A percentile compares a stretch with the other conserved stretches of the same genome.
Conservation (phyloP, 225 moss, liverwort and hornwort species). For the Polytrichum commune region DNA sequence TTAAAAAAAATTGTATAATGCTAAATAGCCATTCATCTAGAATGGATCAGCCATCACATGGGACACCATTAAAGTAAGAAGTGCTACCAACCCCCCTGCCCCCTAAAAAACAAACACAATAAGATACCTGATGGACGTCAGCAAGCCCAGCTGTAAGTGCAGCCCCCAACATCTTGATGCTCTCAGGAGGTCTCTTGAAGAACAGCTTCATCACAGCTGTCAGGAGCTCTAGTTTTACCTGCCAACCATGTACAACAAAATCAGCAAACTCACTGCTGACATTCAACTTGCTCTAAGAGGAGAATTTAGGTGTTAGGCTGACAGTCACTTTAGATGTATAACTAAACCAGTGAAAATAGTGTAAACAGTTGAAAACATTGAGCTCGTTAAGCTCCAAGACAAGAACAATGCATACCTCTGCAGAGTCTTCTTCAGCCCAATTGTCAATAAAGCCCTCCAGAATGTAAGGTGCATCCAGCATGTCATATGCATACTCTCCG, state of each 20-base stretch:
- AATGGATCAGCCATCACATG: too few species aligned
- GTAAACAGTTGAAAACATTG: neutral
- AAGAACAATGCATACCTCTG: slow-evolving; percentile 50
- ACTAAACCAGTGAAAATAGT: too few species aligned
- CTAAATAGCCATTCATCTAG: too few species aligned
- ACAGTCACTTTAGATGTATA: neutral
- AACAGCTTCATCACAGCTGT: slow-evolving; percentile 86
- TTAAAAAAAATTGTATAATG: too few species aligned
- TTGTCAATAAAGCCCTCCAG: slow-evolving; percentile 80
- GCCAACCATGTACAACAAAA: slow-evolving; percentile 13
- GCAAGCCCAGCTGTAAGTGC: slow-evolving; percentile 76
- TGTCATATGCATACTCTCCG: slow-evolving; percentile 97
- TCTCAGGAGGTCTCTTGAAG: slow-evolving; percentile 91
- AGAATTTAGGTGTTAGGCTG: too few species aligned
- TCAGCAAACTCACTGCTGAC: too few species aligned
- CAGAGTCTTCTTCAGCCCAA: slow-evolving; percentile 79
- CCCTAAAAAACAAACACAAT: neutral
- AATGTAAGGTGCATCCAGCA: slow-evolving; percentile 92
- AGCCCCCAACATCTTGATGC: slow-evolving; percentile 77
- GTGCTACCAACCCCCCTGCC: too few species aligned
- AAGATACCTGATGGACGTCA: slow-evolving; percentile 76
- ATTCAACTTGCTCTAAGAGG: too few species aligned
- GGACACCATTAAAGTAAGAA: too few species aligned
- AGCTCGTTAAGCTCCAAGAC: neutral
- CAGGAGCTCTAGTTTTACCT: slow-evolving; percentile 91